Conservation (phyloP, 2,329 filamentous ascomycete species). For the Scopulariopsis brevicaulis region DNA sequence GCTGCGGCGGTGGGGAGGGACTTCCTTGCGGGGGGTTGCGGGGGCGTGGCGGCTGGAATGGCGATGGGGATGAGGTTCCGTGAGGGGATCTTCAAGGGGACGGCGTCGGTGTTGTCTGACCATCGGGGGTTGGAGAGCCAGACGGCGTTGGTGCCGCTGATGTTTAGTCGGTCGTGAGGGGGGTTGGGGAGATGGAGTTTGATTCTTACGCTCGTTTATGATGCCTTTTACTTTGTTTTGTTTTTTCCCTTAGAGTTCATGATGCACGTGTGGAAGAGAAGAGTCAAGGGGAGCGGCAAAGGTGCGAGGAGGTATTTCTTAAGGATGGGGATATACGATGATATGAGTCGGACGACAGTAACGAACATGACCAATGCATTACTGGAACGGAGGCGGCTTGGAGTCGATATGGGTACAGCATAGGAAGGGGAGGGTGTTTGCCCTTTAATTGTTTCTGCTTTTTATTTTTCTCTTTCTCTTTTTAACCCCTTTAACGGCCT, state of each 20-base stretch:
- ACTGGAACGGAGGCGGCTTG: neutral
- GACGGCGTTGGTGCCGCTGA: conserved; percentile 45
- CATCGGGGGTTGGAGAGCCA: conserved; percentile 37
- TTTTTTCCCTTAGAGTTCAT: neutral
- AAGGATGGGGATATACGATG: neutral
- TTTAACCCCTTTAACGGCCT: too few relatives aligned
- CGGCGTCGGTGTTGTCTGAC: conserved; percentile 25
- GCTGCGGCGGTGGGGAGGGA: conserved; percentile 16
- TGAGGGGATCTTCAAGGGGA: conserved; percentile 27
- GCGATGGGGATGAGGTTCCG: conserved; percentile 24
- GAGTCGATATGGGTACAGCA: neutral
- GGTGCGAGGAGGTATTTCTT: neutral
- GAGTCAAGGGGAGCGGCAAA: neutral
- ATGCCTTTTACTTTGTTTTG: neutral
- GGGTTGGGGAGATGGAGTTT: neutral
- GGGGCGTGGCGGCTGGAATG: conserved; percentile 9
- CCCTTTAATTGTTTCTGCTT: neutral
- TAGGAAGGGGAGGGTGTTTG: neutral
- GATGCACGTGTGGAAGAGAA: neutral
- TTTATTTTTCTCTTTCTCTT: too few relatives aligned
- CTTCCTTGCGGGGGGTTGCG: neutral
- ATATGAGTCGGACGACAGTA: neutral
- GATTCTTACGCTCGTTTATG: neutral
- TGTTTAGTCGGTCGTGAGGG: conserved; percentile 37
- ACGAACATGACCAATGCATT: neutral